phyloP scores from a whole-genome alignment of 140 eudicot genomes.

The Anethum foeniculum region DNA sequence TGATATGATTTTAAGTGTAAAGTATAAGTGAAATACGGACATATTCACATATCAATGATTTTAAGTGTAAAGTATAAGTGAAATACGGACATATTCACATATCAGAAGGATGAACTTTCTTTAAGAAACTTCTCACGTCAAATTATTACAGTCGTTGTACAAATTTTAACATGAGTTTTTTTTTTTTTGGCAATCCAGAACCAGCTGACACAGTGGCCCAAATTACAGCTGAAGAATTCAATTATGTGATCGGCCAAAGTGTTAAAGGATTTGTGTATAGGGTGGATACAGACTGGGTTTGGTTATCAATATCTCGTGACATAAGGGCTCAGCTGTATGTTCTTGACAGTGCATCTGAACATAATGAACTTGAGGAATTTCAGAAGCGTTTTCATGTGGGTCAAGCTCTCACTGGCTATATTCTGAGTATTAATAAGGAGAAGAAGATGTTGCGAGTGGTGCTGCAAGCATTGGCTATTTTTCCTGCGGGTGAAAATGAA shows the following conservation, averaged over 20 bases:
- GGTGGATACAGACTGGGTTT: conserved; percentile 82
- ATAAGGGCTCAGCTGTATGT: conserved; percentile 65
- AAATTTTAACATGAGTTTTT: background rate
- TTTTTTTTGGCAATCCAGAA: conserved; percentile 19
- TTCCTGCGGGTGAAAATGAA: conserved; percentile 12
- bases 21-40: background rate
- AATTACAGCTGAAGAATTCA: conserved; percentile 32
- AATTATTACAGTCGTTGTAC: background rate
- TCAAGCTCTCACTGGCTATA: conserved; percentile 46
- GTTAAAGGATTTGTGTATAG: conserved; percentile 68
- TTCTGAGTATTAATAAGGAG: conserved; percentile 42
- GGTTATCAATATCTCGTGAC: conserved; percentile 67
- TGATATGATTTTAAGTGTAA: background rate
- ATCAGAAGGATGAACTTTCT: background rate
- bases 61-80: background rate
- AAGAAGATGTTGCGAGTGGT: conserved; percentile 55
- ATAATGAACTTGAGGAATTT: conserved; percentile 54
- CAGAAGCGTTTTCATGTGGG: conserved; percentile 65
- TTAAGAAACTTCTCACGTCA: background rate
- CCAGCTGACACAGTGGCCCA: conserved; percentile 22
- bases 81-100: background rate
- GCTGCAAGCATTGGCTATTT: conserved; percentile 36
- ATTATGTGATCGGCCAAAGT: conserved; percentile 47
- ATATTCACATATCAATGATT: background rate
- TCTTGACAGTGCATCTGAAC: conserved; percentile 68